phyloP scores from a whole-genome alignment of 2,329 filamentous ascomycete genomes.

The Xylaria sp. region DNA sequence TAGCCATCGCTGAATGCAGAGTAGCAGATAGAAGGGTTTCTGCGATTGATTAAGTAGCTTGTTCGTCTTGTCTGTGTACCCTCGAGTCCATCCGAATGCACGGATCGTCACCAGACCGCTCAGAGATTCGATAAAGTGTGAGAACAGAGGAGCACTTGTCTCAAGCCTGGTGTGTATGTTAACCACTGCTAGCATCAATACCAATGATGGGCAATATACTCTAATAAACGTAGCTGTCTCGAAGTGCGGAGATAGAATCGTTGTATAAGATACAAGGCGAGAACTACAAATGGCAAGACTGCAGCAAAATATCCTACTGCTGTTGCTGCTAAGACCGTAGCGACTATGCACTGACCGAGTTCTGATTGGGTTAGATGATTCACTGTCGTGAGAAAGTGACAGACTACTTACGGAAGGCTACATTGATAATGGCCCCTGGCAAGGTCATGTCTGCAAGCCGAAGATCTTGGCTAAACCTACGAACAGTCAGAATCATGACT shows the following conservation, averaged over 20 bases:
- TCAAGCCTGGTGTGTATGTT: constrained; percentile 14
- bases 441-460: constrained; percentile 31
- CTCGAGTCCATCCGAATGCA: constrained; percentile 31
- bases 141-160: constrained; percentile 26
- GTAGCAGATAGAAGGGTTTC: constrained; percentile 32
- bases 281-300: constrained; percentile 18
- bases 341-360: constrained; percentile 28
- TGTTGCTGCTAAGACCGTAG: constrained; percentile 21
- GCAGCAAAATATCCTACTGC: constrained; percentile 25
- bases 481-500: constrained; percentile 2
- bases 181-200: not conserved
- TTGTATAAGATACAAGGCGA: constrained; percentile 30
- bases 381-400: too few relatives aligned
- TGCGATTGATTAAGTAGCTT: constrained; percentile 29
- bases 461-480: constrained; percentile 32
- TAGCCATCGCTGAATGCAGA: constrained; percentile 37
- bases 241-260: constrained; percentile 31
- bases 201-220: not conserved
- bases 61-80: constrained; percentile 16
- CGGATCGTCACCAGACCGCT: constrained; percentile 27
- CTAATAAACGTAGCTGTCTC: constrained; percentile 31
- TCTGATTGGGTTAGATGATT: constrained; percentile 19
- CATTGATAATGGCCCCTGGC: constrained; percentile 27
- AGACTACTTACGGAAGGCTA: constrained; percentile 30
- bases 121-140: constrained; percentile 33